These are phyloP conservation scores for Helminthosporium solani DNA, from an alignment of 2,329 filamentous ascomycete species.

Conservation along the genomic window DNA sequence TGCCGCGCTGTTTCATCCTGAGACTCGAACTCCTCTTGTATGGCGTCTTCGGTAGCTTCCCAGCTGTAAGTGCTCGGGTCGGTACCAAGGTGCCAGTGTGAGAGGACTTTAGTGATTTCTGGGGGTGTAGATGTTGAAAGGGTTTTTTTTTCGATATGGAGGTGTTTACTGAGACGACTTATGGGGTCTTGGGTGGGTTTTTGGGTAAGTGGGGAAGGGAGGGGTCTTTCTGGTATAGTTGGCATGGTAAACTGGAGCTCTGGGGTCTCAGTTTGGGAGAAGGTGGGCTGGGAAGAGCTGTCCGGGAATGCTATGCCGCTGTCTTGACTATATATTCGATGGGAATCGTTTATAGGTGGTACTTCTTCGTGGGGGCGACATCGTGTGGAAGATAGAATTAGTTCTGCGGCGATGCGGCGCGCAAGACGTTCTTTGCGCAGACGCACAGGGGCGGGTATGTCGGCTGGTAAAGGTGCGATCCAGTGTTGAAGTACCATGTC, in stretches of 20 bases:
- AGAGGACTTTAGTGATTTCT: conserved; percentile 39
- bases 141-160: conserved; percentile 34
- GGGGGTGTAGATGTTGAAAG: conserved; percentile 26
- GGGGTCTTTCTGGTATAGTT: conserved; percentile 10
- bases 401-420: conserved; percentile 39
- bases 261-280: conserved; percentile 2
- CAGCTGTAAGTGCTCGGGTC: conserved; percentile 46
- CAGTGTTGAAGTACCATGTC: conserved; percentile 35
- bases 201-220: not conserved
- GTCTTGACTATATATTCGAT: conserved; percentile 11
- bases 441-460: conserved; percentile 26
- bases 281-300: conserved; percentile 17
- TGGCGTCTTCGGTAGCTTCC: conserved; percentile 32
- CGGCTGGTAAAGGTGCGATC: conserved; percentile 30
- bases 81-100: conserved; percentile 44
- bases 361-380: conserved; percentile 10
- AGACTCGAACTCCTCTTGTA: conserved; percentile 29
- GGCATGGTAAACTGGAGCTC: conserved; percentile 11
- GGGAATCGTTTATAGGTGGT: conserved; percentile 11
- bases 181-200: conserved; percentile 16
- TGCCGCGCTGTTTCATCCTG: conserved; percentile 40
- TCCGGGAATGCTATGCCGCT: conserved; percentile 20
- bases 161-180: conserved; percentile 40
- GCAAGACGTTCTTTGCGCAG: conserved; percentile 34
- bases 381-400: conserved; percentile 39